Conservation (phyloP, 129 eudicot species). For the Daucus carota region DNA sequence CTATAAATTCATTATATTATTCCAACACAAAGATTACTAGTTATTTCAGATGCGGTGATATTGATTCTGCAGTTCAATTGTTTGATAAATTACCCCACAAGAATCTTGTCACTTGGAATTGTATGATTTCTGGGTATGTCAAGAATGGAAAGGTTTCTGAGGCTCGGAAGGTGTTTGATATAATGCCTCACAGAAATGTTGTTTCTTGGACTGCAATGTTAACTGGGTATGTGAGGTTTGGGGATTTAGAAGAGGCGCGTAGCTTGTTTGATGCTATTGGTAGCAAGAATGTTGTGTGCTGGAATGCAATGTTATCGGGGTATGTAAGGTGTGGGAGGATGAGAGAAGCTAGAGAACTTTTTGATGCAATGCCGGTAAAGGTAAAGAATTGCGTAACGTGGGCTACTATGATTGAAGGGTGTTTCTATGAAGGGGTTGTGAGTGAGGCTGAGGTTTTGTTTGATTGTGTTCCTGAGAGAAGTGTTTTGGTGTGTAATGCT, state of each 20-base stretch:
- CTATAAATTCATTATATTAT: slow-evolving; percentile 24
- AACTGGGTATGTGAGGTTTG: slow-evolving; percentile 55
- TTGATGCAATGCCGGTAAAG: slow-evolving; percentile 37
- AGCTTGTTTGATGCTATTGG: slow-evolving; percentile 46
- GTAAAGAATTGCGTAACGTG: slow-evolving; percentile 39
- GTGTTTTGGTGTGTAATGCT: slow-evolving; percentile 36
- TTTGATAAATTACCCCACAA: slow-evolving; percentile 43
- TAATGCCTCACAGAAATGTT: slow-evolving; percentile 52
- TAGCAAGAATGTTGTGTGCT: slow-evolving; percentile 49
- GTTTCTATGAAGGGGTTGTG: slow-evolving; percentile 30
- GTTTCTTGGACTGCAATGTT: slow-evolving; percentile 82
- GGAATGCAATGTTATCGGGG: slow-evolving; percentile 71
- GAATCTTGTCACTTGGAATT: slow-evolving; percentile 58
- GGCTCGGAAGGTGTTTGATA: slow-evolving; percentile 42
- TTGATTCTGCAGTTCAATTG: slow-evolving; percentile 29
- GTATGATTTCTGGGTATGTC: slow-evolving; percentile 49
- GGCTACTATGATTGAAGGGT: slow-evolving; percentile 52
- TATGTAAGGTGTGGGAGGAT: slow-evolving; percentile 34
- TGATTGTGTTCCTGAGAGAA: slow-evolving; percentile 22
- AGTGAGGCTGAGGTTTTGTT: slow-evolving; percentile 42
- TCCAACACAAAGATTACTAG: slow-evolving; percentile 42
- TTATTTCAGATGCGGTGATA: slow-evolving; percentile 44
- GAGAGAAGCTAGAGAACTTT: slow-evolving; percentile 37
- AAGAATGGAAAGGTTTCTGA: slow-evolving; percentile 34
- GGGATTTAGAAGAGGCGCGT: slow-evolving; percentile 48